Base-by-base conservation (phyloP, 2,329 filamentous ascomycete species). In the Coleophoma cylindrospora region DNA sequence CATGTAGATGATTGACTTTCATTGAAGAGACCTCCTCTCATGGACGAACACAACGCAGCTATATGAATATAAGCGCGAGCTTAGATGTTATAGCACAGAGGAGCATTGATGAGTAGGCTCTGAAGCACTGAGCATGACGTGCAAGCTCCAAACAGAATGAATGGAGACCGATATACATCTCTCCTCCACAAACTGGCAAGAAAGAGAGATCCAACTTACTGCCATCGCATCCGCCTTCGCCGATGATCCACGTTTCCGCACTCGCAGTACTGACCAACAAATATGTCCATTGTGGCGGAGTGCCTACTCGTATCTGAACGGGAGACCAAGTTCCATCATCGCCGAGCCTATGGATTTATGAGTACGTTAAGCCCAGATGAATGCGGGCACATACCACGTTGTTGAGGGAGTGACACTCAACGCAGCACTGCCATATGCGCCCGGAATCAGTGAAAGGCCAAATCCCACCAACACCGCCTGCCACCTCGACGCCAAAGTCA, bases 271-370 rank as follows among this genome's bases (percentile, higher is more conserved):
- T 89, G 47, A 84, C 74, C 12, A 80, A 70, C 46, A 83, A 74
- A 56, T 79, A 76, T 34, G 82, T 70, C 49, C 70, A 67, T 60
- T 81, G 76, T 21, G 66, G 64, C 13, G 80, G 77, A 8, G 68
- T 70, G 46, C 82, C 83, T 17, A 78, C 73, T 58, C 70, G 77
- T 52, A 91, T 72, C 12, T 72, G 74, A 56, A 89, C 81, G 7
- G 84, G 80, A 14, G 86, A 89, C 87, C 87, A 91, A 54, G 76
- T 76, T 10, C 86, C 86, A 63, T 89, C 85, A 56, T 79, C 74
- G 44, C 83, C 83, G 54, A 79, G 75, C 80, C 80, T 83, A 49
- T 12, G 27, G 6, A 27, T 27, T 27, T 10, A 27, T 27, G 27
- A 27, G 27, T 27, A 27, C 7, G 27, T 27, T 27, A 27, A 27